These are phyloP conservation scores for Hanseniaspora uvarum DNA, from an alignment of 1,139 yeast species.

Conservation along the genomic window DNA sequence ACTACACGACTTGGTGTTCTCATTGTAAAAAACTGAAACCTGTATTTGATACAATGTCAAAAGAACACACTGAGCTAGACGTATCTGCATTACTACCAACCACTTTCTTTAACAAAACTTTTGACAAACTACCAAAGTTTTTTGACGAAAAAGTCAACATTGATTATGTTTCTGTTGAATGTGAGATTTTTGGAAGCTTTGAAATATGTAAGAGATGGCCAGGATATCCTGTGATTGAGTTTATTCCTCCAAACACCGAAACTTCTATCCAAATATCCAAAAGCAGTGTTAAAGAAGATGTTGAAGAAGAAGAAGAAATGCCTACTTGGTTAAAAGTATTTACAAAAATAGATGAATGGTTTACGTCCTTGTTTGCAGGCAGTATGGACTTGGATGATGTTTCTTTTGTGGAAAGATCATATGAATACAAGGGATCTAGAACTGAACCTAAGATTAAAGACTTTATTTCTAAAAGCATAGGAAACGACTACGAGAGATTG, in stretches of 20 bases:
- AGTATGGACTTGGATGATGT: constrained; percentile 14
- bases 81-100: not conserved
- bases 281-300: not conserved
- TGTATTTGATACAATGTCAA: constrained; percentile 31
- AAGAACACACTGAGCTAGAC: not conserved
- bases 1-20: constrained; percentile 56
- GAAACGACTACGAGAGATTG: constrained; percentile 13
- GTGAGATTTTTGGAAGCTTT: constrained; percentile 28
- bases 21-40: constrained; percentile 67
- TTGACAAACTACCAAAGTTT: not conserved
- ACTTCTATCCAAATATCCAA: not conserved
- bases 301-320: constrained; percentile 6
- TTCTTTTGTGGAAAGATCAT: constrained; percentile 10
- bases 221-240: constrained; percentile 30
- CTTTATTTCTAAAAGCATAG: constrained; percentile 1
- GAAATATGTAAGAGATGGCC: constrained; percentile 27
- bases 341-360: constrained; percentile 8
- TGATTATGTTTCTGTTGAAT: constrained; percentile 28
- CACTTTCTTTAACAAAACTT: constrained; percentile 1
- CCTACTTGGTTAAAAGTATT: constrained; percentile 13
- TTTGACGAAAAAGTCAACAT: not conserved
- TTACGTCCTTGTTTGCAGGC: constrained; percentile 4
- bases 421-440: constrained; percentile 10
- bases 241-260: constrained; percentile 24
- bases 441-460: constrained; percentile 7